These are phyloP conservation scores for Magnolia sinica DNA, from an alignment of 164 flowering plant genomes.

Conservation along the genomic window DNA sequence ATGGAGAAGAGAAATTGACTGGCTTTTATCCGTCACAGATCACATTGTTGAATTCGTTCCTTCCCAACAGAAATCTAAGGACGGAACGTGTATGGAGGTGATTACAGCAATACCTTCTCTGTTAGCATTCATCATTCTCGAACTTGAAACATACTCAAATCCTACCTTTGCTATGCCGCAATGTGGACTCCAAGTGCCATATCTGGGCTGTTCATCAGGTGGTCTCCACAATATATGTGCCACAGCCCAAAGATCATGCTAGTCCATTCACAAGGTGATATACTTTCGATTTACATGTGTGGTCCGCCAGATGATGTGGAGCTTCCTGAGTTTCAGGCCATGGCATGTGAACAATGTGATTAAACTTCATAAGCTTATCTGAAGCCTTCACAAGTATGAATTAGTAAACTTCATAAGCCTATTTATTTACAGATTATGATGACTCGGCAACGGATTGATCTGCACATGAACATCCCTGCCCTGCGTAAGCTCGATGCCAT, in stretches of 20 bases:
- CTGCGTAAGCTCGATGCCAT: slow-evolving; percentile 82
- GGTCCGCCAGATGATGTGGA: not conserved
- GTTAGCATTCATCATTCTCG: not conserved
- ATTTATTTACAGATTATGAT: slow-evolving; percentile 62
- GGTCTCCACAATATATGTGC: not conserved
- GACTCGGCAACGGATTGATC: slow-evolving; percentile 75
- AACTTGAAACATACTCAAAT: not conserved
- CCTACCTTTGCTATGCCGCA: not conserved
- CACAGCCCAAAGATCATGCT: not conserved
- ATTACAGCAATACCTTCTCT: not conserved
- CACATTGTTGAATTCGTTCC: slow-evolving; percentile 90
- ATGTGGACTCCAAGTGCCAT: not conserved
- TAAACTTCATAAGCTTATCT: not conserved
- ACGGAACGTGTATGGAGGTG: slow-evolving; percentile 78
- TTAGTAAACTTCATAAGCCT: not conserved
- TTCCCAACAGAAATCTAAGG: slow-evolving; percentile 62
- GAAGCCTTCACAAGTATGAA: not conserved
- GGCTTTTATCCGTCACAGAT: slow-evolving; percentile 91
- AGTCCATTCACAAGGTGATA: not conserved
- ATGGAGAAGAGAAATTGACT: slow-evolving; percentile 86
- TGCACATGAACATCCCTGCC: slow-evolving; percentile 85
- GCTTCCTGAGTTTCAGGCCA: not conserved
- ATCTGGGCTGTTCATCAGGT: not conserved
- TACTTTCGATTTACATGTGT: no score
- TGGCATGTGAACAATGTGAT: not conserved